These are phyloP conservation scores for Rhynchospora pubera DNA, from an alignment of 176 grass and related monocot species.

Conservation along the genomic window DNA sequence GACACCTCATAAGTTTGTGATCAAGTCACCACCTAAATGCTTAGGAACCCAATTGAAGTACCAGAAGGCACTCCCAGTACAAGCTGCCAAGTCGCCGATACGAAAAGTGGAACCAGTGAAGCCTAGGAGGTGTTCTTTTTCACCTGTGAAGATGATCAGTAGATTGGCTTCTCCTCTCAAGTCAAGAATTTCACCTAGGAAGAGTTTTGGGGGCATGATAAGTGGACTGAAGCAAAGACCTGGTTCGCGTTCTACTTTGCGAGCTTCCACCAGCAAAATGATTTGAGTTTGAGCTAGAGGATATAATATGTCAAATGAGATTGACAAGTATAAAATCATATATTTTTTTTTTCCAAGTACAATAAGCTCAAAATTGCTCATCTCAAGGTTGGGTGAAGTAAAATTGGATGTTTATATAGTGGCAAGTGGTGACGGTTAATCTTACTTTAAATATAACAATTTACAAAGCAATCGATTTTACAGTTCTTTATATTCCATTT, in stretches of 20 bases:
- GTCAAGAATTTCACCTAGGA: conserved; percentile 42
- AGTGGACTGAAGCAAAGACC: conserved; percentile 72
- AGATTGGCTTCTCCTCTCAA: conserved; percentile 69
- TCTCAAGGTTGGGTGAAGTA: not conserved
- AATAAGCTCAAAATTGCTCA: not conserved
- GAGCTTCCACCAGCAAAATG: conserved; percentile 39
- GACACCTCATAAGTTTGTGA: conserved; percentile 54
- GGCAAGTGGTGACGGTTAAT: not conserved
- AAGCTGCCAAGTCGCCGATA: conserved; percentile 17
- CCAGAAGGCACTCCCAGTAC: conserved; percentile 32
- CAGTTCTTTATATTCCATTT: no score
- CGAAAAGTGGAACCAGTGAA: conserved; percentile 25
- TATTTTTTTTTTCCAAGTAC: not conserved
- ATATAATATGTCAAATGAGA: conserved; percentile 14
- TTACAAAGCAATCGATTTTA: no score
- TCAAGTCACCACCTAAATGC: conserved; percentile 59
- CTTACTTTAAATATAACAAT: not conserved
- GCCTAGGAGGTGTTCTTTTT: conserved; percentile 66
- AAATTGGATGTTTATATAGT: conserved; percentile 8
- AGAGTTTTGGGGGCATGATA: conserved; percentile 29
- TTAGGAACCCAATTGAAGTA: conserved; percentile 43
- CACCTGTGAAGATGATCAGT: conserved; percentile 56
- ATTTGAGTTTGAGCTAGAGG: conserved; percentile 1
- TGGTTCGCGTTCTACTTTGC: conserved; percentile 30
- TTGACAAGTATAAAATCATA: conserved; percentile 9